Percentiles rank a stretch among this genome's conserved stretches.
These are phyloP conservation scores for Microcyclospora tardicrescens DNA, from an alignment of 2,329 filamentous ascomycete species.

Conservation along the genomic window DNA sequence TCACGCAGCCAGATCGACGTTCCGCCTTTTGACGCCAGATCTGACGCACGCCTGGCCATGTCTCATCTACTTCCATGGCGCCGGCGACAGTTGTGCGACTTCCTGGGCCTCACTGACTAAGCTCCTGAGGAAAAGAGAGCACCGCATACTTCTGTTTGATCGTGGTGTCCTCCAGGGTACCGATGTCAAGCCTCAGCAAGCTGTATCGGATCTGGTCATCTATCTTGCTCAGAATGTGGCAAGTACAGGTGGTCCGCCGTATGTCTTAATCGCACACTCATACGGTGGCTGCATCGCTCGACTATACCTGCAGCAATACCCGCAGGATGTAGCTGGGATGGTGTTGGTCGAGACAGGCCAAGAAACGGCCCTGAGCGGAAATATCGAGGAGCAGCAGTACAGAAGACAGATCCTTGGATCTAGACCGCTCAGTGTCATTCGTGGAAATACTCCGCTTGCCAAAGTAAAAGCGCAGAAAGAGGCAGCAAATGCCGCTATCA, in stretches of 20 bases:
- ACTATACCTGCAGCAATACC: constrained; percentile 25
- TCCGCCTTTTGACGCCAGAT: no score
- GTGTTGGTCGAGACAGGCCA: constrained; percentile 26
- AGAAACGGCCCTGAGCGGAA: constrained; percentile 18
- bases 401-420: constrained; percentile 15
- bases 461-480: constrained; percentile 1
- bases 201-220: constrained; percentile 1
- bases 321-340: constrained; percentile 22
- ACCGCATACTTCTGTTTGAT: constrained; percentile 1
- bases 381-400: constrained; percentile 24
- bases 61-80: constrained; percentile 3
- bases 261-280: constrained; percentile 27
- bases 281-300: constrained; percentile 29
- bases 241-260: constrained; percentile 9
- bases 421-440: constrained; percentile 25
- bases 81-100: constrained; percentile 2
- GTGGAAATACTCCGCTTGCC: constrained; percentile 14
- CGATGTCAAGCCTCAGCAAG: constrained; percentile 3
- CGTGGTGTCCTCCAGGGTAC: not conserved
- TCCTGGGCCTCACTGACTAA: constrained; percentile 1
- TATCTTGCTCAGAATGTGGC: constrained; percentile 1
- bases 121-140: not conserved
- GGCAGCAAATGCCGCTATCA: not conserved
- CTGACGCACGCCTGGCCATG: no score
- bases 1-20: no score